Evolutionary conservation across 108 stramenopile species (phyloP), one percentile per base, ranked within the genome.

Genomic region (Nitzschia sp.): DNA sequence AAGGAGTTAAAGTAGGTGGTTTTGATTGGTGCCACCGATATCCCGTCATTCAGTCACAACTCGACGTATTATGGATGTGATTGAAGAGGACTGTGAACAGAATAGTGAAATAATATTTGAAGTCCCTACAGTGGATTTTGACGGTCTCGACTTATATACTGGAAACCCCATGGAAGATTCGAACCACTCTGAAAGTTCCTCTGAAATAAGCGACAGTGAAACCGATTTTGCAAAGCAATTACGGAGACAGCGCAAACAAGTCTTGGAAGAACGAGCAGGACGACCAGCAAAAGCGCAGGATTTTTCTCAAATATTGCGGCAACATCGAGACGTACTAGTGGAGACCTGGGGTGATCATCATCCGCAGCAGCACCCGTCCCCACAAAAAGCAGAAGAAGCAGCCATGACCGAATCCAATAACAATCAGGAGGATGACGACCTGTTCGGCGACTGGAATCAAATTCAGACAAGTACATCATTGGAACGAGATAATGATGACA

Each of bases 141-240:
- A 42, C 13, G 38, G 38, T 9, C 6, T 42, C 13, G 38, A 42
- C 13, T n/a, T n/a, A n/a, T n/a, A n/a, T n/a, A 42, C 38, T 9
- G 38, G 9, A 9, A 6, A 6, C 38, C 13, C 38, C 9, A 13
- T 13, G 9, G 13, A 6, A 6, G 38, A 42, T 13, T 42, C 38
- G 6, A 9, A 13, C 38, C 38, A 13, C 38, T 42, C 38, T 6
- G 38, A 42, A 42, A 51, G 64, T 31, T 38, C 60, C 3, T 5
- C 33, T 8, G 36, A 35, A 4, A 27, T 47, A 8, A 46, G 46
- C 3, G 70, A 61, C 24, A 36, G 53, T 54, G 30, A 27, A 33
- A 64, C 62, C 2, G 71, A 62, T 23, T 72, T 72, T 72, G 71
- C 71, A 11, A 47, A 60, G 34, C 61, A 72, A 56, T 21, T 72